Conservation (phyloP, 805 yeast genomes). For the Suhomyces sp. region DNA sequence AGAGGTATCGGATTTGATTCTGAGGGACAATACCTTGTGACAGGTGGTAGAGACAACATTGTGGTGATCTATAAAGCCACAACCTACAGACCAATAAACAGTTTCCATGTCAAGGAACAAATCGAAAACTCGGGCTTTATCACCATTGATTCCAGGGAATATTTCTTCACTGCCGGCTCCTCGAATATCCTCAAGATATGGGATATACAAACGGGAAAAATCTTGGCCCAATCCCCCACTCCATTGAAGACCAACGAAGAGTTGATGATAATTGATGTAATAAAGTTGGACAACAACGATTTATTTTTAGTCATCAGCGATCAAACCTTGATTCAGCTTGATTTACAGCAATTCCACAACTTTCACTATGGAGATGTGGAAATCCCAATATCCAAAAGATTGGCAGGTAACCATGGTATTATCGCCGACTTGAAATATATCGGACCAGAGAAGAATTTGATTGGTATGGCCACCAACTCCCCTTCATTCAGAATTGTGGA, state of each 20-base stretch:
- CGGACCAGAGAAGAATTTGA: slow-evolving; percentile 54
- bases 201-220: slow-evolving; percentile 50
- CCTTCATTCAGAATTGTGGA: slow-evolving; percentile 80
- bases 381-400: slow-evolving; percentile 49
- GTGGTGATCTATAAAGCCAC: slow-evolving; percentile 53
- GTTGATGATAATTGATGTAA: slow-evolving; percentile 62
- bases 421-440: slow-evolving; percentile 84
- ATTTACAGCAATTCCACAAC: slow-evolving; percentile 21
- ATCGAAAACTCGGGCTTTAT: slow-evolving; percentile 70
- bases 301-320: slow-evolving; percentile 70
- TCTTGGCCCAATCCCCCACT: slow-evolving; percentile 43
- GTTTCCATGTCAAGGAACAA: slow-evolving; percentile 72
- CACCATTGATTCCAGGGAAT: slow-evolving; percentile 26
- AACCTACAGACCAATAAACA: slow-evolving; percentile 56
- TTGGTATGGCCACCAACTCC: slow-evolving; percentile 93
- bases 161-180: slow-evolving; percentile 76
- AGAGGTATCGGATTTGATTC: slow-evolving; percentile 72
- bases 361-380: slow-evolving; percentile 15
- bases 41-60: slow-evolving; percentile 90
- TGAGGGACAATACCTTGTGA: slow-evolving; percentile 56
- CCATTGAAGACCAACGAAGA: slow-evolving; percentile 70
- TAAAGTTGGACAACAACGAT: slow-evolving; percentile 33
- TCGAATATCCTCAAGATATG: slow-evolving; percentile 67
- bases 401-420: slow-evolving; percentile 95
- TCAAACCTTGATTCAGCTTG: slow-evolving; percentile 68